Evolutionary conservation across 2,329 filamentous ascomycete genomes (phyloP), one percentile per base, ranked within the genome.

Genomic region (Colletotrichum falcatum): DNA sequence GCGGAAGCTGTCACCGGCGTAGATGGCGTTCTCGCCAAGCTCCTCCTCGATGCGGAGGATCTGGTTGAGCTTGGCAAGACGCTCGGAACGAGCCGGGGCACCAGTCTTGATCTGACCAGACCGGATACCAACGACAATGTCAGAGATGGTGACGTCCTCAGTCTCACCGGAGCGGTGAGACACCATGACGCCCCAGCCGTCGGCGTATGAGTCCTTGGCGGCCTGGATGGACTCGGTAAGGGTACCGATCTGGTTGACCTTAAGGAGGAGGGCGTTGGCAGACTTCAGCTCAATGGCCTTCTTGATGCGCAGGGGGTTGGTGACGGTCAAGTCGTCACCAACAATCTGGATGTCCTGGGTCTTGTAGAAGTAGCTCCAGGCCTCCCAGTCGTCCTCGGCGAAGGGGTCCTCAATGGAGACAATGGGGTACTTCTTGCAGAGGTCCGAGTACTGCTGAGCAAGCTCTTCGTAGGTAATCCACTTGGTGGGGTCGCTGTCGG

Each of bases 361-460:
- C 93, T 98, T 98, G 92, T 92, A 97, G 92, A 98, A 99, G 92
- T 98, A 97, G 91, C 94, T 97, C 96, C 96, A 99, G 73, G 96
- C 96, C 90, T 98, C 95, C 96, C 96, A 99, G 89, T 99, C 96
- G 80, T 98, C 96, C 90, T 99, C 96, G 75, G 94, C 95, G 86
- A 99, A 99, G 82, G 96, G 96, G 83, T 99, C 96, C 88, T 99
- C 96, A 78, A 99, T 98, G 84, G 90, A 94, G 86, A 98, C 94
- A 80, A 99, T 99, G 79, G 96, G 95, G 88, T 99, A 99, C 88
- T 97, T 98, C 89, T 91, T 89, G 82, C 89, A 88, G 73, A 99
- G 91, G 56, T 91, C 87, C 83, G 93, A 90, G 91, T 99, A 98
- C 79, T 97, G 87, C 80, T 92, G 91, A 81, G 96, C 95, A 74